Evolutionary conservation across 2,329 filamentous ascomycete species (phyloP).

Genomic region (Thelonectria blattea): DNA sequence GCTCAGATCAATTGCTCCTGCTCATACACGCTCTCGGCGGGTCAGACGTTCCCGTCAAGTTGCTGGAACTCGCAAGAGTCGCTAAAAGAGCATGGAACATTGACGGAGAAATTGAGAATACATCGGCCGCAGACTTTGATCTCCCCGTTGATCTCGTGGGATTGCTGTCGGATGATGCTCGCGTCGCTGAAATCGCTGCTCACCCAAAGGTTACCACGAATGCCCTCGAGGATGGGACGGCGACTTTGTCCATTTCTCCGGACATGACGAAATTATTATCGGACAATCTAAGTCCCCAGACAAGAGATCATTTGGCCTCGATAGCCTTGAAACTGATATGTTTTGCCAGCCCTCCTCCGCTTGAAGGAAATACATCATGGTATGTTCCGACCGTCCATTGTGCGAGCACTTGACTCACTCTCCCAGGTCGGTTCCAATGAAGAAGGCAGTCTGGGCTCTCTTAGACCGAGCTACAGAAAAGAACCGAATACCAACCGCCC

Average conservation of each 20-base stretch:
- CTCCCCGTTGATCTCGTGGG: constrained; percentile 29
- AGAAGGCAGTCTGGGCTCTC: constrained; percentile 38
- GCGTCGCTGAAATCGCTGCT: constrained; percentile 7
- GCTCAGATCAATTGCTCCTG: constrained; percentile 34
- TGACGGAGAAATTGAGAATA: constrained; percentile 37
- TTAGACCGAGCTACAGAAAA: constrained; percentile 28
- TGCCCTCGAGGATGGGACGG: constrained; percentile 26
- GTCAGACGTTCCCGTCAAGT: constrained; percentile 28
- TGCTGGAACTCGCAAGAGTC: constrained; percentile 31
- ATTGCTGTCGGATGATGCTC: constrained; percentile 26
- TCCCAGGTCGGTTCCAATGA: constrained; percentile 33
- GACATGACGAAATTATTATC: constrained; percentile 4
- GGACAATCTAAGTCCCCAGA: constrained; percentile 20
- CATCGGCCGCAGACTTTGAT: constrained; percentile 32
- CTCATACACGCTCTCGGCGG: constrained; percentile 36
- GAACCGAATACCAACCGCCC: constrained; percentile 22
- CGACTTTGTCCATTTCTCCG: constrained; percentile 28
- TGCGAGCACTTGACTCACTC: neutral
- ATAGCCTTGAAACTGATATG: constrained; percentile 36
- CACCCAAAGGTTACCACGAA: constrained; percentile 24
- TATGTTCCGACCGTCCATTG: constrained; percentile 4
- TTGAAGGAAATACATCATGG: constrained; percentile 42
- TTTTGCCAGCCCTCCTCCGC: constrained; percentile 41
- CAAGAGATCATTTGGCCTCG: constrained; percentile 26
- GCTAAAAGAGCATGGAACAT: constrained; percentile 36